These are phyloP conservation scores for Xylaria arbuscula DNA, from an alignment of 2,329 filamentous ascomycete genomes.

Conservation along the genomic window DNA sequence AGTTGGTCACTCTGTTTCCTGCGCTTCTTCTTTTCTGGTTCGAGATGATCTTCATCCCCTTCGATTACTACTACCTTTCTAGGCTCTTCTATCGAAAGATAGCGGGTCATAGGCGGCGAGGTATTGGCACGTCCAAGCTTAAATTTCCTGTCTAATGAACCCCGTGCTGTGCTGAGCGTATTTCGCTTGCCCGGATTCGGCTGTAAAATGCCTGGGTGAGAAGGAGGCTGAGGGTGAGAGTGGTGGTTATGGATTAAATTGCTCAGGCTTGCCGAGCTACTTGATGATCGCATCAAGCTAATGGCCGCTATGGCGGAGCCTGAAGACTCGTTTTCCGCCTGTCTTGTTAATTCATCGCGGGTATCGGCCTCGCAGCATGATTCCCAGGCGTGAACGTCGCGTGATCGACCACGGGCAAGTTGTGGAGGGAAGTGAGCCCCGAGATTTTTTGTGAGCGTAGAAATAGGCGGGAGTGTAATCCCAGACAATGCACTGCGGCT, in stretches of 20 bases:
- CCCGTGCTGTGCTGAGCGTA: constrained; percentile 52
- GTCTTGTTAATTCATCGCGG: constrained; percentile 81
- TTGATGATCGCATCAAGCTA: constrained; percentile 79
- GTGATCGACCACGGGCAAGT: constrained; percentile 77
- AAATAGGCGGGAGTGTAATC: constrained; percentile 68
- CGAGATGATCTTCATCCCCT: constrained; percentile 33
- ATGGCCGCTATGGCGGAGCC: constrained; percentile 86
- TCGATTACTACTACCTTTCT: constrained; percentile 47
- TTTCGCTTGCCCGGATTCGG: constrained; percentile 75
- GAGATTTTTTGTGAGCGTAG: constrained; percentile 62
- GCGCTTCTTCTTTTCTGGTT: constrained; percentile 46
- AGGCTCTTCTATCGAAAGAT: constrained; percentile 30
- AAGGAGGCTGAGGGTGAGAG: constrained; percentile 20
- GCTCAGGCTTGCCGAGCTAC: constrained; percentile 59
- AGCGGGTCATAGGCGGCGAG: constrained; percentile 39
- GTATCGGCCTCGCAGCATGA: constrained; percentile 86
- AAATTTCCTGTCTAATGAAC: constrained; percentile 65
- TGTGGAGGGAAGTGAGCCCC: constrained; percentile 65
- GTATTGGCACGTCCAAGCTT: constrained; percentile 70
- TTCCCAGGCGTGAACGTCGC: constrained; percentile 91
- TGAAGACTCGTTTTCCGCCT: constrained; percentile 81
- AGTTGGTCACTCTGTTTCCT: constrained; percentile 59
- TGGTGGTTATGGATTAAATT: constrained; percentile 51
- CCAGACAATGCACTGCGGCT: constrained; percentile 75
- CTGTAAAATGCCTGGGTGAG: constrained; percentile 53